phyloP scores from a whole-genome alignment of 257 asterid genomes.

The Solanum lycopersicoides region DNA sequence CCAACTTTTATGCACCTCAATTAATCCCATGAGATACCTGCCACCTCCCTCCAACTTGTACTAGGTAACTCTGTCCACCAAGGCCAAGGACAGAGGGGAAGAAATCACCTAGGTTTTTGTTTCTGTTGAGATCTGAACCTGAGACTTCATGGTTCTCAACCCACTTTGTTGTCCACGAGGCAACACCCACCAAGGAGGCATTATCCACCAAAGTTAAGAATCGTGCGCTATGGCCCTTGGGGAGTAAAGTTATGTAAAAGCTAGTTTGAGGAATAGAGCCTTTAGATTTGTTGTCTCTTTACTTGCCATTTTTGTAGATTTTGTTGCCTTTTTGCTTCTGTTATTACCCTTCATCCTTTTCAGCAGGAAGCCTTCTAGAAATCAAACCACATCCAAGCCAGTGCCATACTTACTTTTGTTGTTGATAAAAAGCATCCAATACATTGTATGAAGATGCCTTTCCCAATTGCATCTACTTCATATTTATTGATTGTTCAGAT shows the following conservation, averaged over 20 bases:
- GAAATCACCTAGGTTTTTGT: background rate
- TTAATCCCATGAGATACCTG: background rate
- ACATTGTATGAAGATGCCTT: background rate
- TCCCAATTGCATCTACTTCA: background rate
- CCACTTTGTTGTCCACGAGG: background rate
- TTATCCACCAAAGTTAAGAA: background rate
- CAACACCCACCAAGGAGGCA: background rate
- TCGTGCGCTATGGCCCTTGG: background rate
- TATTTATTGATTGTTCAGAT: background rate
- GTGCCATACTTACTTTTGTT: background rate
- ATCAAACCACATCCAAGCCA: background rate
- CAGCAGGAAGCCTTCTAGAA: background rate
- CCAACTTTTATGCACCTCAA: background rate
- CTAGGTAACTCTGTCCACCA: background rate
- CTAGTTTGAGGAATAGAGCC: background rate
- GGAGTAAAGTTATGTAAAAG: background rate
- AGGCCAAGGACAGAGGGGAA: background rate
- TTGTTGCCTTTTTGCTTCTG: background rate
- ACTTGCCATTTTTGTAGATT: background rate
- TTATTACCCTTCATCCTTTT: background rate
- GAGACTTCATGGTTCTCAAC: background rate
- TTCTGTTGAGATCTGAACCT: background rate
- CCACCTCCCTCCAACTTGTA: background rate
- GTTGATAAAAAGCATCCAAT: background rate
- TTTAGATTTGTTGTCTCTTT: background rate